Evolutionary conservation across 2,329 filamentous ascomycete genomes (phyloP).

Genomic region (Cytospora schulzeri): DNA sequence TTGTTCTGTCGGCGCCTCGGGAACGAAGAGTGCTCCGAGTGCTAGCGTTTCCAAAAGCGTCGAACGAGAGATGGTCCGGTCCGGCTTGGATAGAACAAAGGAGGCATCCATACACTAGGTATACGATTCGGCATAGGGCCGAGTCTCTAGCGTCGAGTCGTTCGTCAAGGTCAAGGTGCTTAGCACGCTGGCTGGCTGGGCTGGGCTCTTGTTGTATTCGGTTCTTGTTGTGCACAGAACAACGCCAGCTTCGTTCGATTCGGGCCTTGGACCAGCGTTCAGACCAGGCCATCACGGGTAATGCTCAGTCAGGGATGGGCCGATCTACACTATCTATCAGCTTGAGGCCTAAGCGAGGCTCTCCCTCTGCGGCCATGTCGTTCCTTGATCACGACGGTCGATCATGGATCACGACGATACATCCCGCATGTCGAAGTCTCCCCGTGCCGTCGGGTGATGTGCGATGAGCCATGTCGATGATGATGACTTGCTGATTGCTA

Average conservation of each 20-base stretch:
- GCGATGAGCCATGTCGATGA: conserved; percentile 2
- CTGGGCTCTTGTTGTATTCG: neutral
- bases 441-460: neutral
- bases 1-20: neutral
- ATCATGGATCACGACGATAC: neutral
- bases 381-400: conserved; percentile 4
- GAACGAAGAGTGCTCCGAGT: neutral
- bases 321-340: conserved; percentile 27
- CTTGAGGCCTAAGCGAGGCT: conserved; percentile 21
- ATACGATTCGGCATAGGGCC: conserved; percentile 16
- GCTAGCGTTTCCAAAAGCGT: neutral
- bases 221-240: conserved; percentile 11
- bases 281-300: conserved; percentile 16
- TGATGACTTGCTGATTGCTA: conserved; percentile 11
- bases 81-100: conserved; percentile 6
- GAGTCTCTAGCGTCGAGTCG: conserved; percentile 14
- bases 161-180: conserved; percentile 7
- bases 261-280: conserved; percentile 11
- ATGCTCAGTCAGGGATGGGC: conserved; percentile 20
- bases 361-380: conserved; percentile 19
- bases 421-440: conserved; percentile 18
- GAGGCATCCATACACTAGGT: conserved; percentile 21
- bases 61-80: neutral
- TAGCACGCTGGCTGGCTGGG: neutral
- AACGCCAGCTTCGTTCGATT: conserved; percentile 26